Evolutionary conservation across 2,329 filamentous ascomycete genomes (phyloP).

Genomic region (Sphaerulina vaccinii): DNA sequence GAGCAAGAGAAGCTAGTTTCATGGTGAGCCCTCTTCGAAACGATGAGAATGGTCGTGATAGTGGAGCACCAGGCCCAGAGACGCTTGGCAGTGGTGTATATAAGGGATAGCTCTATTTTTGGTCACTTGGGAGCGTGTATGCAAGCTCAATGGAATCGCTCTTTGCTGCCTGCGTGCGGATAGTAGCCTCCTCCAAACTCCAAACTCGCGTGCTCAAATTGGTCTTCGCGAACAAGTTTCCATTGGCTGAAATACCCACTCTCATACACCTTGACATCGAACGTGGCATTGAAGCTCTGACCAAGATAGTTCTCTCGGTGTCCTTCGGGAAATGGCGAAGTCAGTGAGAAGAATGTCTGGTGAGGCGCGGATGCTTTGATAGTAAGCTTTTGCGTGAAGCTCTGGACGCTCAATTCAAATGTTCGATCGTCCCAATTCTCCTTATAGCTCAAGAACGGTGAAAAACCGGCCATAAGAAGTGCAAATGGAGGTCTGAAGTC

Average conservation of each 20-base stretch:
- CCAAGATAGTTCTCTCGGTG: constrained; percentile 46
- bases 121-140: too few relatives aligned
- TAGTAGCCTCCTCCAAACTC: constrained; percentile 53
- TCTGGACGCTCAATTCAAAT: constrained; percentile 42
- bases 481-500: constrained; percentile 50
- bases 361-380: constrained; percentile 43
- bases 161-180: constrained; percentile 41
- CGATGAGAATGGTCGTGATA: neutral
- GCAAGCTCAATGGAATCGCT: constrained; percentile 37
- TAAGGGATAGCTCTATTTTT: neutral
- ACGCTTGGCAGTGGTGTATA: constrained; percentile 5
- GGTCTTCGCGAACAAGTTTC: constrained; percentile 41
- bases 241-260: constrained; percentile 43
- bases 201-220: constrained; percentile 46
- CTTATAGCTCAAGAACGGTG: constrained; percentile 45
- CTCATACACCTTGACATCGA: constrained; percentile 46
- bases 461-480: constrained; percentile 38
- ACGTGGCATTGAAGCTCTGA: constrained; percentile 48
- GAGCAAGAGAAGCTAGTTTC: constrained; percentile 13
- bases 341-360: constrained; percentile 48
- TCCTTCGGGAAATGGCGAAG: constrained; percentile 48
- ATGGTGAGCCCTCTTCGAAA: constrained; percentile 18
- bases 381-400: constrained; percentile 43
- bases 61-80: neutral
- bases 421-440: constrained; percentile 43